Evolutionary conservation across 1,284 basidiomycete species (phyloP).

Genomic region (Austroboletus sp.): DNA sequence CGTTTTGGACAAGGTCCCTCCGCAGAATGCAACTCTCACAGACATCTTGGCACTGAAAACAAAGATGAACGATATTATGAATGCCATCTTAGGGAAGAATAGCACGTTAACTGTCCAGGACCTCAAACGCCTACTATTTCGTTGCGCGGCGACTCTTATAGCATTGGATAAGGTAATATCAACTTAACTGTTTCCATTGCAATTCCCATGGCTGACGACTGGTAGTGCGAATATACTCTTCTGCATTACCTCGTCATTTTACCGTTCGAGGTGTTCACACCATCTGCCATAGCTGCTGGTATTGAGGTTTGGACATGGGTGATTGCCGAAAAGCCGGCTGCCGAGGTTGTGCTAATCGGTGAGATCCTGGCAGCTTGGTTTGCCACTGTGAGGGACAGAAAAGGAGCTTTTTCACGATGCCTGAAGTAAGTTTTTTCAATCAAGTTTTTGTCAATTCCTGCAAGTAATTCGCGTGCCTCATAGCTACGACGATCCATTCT

Average conservation of each 20-base stretch:
- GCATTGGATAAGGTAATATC: constrained; percentile 56
- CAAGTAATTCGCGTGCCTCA: constrained; percentile 5
- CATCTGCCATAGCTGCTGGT: constrained; percentile 77
- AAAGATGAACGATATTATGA: constrained; percentile 63
- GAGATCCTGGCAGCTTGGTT: constrained; percentile 88
- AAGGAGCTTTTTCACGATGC: constrained; percentile 75
- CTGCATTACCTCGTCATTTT: constrained; percentile 83
- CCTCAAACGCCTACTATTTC: constrained; percentile 79
- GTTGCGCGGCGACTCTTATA: constrained; percentile 77
- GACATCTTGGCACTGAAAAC: constrained; percentile 63
- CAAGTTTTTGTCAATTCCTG: background rate
- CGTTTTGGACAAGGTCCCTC: constrained; percentile 57
- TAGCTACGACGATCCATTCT: constrained; percentile 85
- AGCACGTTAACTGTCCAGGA: constrained; percentile 72
- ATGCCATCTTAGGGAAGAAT: constrained; percentile 64
- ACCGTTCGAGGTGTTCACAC: constrained; percentile 87
- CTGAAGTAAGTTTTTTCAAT: constrained; percentile 58
- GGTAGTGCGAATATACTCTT: constrained; percentile 77
- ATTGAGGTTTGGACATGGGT: constrained; percentile 97
- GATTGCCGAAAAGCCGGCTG: constrained; percentile 77
- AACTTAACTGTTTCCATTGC: background rate
- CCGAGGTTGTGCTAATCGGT: constrained; percentile 69
- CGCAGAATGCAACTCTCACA: constrained; percentile 47
- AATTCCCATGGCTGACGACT: constrained; percentile 1
- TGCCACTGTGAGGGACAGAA: constrained; percentile 66